Conservation (phyloP, 768 basidiomycete genomes). For the Russula vinacea region DNA sequence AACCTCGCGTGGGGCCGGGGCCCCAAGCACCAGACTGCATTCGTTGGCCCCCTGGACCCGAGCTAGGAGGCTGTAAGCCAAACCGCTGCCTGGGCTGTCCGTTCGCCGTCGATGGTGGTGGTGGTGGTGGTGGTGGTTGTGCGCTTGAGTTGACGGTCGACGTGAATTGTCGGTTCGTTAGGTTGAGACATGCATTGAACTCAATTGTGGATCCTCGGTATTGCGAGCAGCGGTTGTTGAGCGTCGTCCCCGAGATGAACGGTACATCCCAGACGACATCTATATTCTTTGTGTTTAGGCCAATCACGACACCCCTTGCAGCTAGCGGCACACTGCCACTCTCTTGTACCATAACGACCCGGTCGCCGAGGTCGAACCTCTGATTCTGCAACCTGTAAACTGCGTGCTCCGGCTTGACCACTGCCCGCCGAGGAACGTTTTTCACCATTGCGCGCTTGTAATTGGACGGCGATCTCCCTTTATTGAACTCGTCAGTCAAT, state of each 20-base stretch:
- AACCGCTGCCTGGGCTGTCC: slow-evolving; percentile 63
- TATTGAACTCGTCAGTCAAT: slow-evolving; percentile 64
- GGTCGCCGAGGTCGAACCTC: slow-evolving; percentile 81
- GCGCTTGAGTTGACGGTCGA: slow-evolving; percentile 65
- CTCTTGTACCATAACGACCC: slow-evolving; percentile 95
- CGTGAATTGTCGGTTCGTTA: slow-evolving; percentile 82
- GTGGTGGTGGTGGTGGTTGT: slow-evolving; percentile 38
- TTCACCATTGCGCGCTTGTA: slow-evolving; percentile 95
- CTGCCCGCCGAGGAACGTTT: slow-evolving; percentile 86
- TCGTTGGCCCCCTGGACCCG: slow-evolving; percentile 50
- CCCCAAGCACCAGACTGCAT: slow-evolving; percentile 63
- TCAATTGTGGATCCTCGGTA: slow-evolving; percentile 90
- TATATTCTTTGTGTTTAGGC: slow-evolving; percentile 80
- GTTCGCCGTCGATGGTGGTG: slow-evolving; percentile 35
- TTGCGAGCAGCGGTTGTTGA: slow-evolving; percentile 87
- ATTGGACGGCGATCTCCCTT: slow-evolving; percentile 52
- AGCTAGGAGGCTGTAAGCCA: slow-evolving; percentile 63
- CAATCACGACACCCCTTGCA: slow-evolving; percentile 91
- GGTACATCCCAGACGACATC: slow-evolving; percentile 96
- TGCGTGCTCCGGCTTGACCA: slow-evolving; percentile 90
- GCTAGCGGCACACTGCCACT: slow-evolving; percentile 88
- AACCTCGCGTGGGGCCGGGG: slow-evolving; percentile 42
- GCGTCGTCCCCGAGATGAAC: slow-evolving; percentile 88
- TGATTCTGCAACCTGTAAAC: slow-evolving; percentile 89
- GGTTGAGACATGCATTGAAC: slow-evolving; percentile 84